These are phyloP conservation scores for Adansonia gregorii DNA, from an alignment of 441 rosid genomes.

Conservation along the genomic window DNA sequence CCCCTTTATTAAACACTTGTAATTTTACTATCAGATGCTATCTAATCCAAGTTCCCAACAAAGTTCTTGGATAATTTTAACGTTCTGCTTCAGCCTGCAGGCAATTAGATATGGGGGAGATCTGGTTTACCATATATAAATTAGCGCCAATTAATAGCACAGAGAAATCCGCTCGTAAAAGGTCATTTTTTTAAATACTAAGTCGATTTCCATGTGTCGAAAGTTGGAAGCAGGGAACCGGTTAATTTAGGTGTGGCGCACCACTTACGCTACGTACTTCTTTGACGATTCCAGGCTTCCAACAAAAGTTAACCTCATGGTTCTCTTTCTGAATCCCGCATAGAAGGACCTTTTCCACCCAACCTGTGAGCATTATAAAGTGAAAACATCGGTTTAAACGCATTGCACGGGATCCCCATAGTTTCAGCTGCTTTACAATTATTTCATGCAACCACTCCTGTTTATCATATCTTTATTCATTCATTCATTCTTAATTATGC, in stretches of 20 bases:
- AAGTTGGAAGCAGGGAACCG: not conserved
- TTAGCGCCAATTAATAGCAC: not conserved
- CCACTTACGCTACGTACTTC: not conserved
- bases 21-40: not conserved
- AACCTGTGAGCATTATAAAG: slow-evolving; percentile 54
- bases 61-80: not conserved
- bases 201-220: slow-evolving; percentile 4
- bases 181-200: not conserved
- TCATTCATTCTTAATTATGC: not conserved
- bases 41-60: not conserved
- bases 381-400: slow-evolving; percentile 38
- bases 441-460: slow-evolving; percentile 39
- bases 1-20: too few species aligned
- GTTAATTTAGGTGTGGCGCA: not conserved
- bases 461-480: not conserved
- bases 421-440: slow-evolving; percentile 39
- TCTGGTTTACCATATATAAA: not conserved
- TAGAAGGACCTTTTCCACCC: slow-evolving; percentile 19
- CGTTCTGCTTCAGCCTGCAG: not conserved
- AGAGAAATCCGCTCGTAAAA: not conserved
- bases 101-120: not conserved
- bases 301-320: slow-evolving; percentile 15
- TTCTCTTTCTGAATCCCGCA: not conserved
- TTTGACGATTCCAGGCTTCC: slow-evolving; percentile 21
- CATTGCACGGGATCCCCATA: slow-evolving; percentile 56